phyloP scores from a whole-genome alignment of 495 filamentous ascomycete genomes.

The Neurospora sp. region DNA sequence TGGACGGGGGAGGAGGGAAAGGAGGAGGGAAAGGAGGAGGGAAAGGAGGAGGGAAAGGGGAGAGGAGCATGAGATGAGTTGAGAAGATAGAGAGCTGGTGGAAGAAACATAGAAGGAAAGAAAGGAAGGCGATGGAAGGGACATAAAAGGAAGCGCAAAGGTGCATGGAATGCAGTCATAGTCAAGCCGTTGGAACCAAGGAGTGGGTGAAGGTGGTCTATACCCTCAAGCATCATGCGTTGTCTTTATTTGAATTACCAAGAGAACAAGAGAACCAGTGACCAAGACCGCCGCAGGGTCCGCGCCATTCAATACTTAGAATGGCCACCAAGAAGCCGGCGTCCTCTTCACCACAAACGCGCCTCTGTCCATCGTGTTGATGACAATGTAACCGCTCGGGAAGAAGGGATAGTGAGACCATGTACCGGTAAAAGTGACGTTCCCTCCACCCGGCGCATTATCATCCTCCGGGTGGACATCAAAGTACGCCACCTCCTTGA shows the following conservation, averaged over 20 bases:
- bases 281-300: background rate
- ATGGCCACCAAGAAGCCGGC: background rate
- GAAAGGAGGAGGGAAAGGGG: background rate
- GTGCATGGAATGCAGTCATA: background rate
- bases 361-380: slow-evolving; percentile 48
- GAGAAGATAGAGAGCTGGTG: background rate
- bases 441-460: slow-evolving; percentile 20
- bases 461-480: slow-evolving; percentile 48
- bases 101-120: background rate
- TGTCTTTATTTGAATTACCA: background rate
- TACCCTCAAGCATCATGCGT: background rate
- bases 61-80: background rate
- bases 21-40: background rate
- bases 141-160: background rate
- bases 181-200: background rate
- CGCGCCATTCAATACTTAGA: background rate
- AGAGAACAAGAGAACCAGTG: background rate
- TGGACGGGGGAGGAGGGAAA: background rate
- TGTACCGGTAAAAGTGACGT: slow-evolving; percentile 39
- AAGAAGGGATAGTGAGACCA: slow-evolving; percentile 45
- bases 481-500: slow-evolving; percentile 43
- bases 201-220: background rate
- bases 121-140: background rate
- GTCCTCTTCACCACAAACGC: slow-evolving; percentile 35
- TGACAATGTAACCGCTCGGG: slow-evolving; percentile 38